phyloP scores from a whole-genome alignment of 768 basidiomycete species.

The Megacollybia marginata region DNA sequence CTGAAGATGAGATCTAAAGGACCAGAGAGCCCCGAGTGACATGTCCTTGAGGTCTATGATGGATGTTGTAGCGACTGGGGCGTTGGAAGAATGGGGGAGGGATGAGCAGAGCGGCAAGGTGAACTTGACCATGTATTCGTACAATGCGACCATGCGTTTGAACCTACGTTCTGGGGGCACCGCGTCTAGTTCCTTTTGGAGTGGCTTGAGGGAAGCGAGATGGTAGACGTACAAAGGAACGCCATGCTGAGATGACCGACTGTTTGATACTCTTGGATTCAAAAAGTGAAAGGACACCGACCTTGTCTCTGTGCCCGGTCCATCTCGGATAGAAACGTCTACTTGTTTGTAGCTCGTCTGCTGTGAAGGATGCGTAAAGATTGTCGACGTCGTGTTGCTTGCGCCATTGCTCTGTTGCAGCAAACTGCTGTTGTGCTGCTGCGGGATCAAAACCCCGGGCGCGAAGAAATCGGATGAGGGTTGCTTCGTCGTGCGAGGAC shows the following conservation, averaged over 20 bases:
- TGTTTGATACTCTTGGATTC: not conserved
- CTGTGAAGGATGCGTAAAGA: conserved; percentile 54
- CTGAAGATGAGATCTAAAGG: conserved; percentile 62
- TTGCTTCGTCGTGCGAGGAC: conserved; percentile 58
- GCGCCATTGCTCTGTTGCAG: conserved; percentile 63
- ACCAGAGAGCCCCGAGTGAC: conserved; percentile 61
- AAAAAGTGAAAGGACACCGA: conserved; percentile 15
- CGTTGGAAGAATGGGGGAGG: conserved; percentile 43
- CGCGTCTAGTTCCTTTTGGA: conserved; percentile 55
- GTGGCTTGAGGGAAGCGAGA: conserved; percentile 48
- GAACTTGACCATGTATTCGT: conserved; percentile 63
- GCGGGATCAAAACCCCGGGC: conserved; percentile 60
- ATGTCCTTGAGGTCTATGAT: conserved; percentile 70
- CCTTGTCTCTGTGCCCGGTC: conserved; percentile 77
- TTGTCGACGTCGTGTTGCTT: conserved; percentile 49
- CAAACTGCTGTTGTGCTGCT: conserved; percentile 66
- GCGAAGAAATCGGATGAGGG: conserved; percentile 73
- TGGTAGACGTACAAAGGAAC: conserved; percentile 73
- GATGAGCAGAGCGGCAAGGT: conserved; percentile 54
- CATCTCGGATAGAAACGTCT: conserved; percentile 71
- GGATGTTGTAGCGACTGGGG: conserved; percentile 51
- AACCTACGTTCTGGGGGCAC: conserved; percentile 49
- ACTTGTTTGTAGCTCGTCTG: conserved; percentile 51
- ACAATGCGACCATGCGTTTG: conserved; percentile 65
- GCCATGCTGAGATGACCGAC: conserved; percentile 45